Base-by-base conservation (phyloP, 345 rosid species). In the Draba incana region DNA sequence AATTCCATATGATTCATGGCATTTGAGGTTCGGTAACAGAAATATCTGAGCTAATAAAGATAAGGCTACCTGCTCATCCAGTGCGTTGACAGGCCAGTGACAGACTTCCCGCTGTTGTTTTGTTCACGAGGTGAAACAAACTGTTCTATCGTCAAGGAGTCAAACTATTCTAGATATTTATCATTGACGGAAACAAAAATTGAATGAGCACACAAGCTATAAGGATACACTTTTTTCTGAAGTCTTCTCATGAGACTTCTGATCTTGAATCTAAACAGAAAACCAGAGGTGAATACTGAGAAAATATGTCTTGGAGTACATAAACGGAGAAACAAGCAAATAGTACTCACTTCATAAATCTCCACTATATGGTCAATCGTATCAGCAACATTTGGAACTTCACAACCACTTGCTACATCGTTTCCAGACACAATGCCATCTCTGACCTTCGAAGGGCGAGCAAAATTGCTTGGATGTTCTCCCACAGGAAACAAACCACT, bases 341-440 rank as follows among this genome's bases (percentile, higher is more conserved):
- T 28, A 60, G 43, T 55, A 64, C 74, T 76, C 74, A 91, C 96
- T 90, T 87, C 88, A 74, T 87, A 87, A 35, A 96, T 84, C 84
- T 89, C 95, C 90, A 86, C 95, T 73, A 94, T 77, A 83, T 91
- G 92, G 84, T 91, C 99, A 74, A 91, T 94, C 24, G 85, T 87
- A 80, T 92, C 88, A 62, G 90, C 97, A 65, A 94, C 95, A 80
- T 91, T 95, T 35, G 97, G 90, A 80, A 81, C 83, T 74, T 77
- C 82, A 69, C 70, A 80, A 67, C 81, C 64, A 70, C 74, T 77
- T 78, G 84, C 91, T 46, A 43, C 79, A 62, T 62, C 66, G 52
- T 63, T 74, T 77, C 70, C 82, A 53, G 63, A 58, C 43, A 53
- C 78, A 50, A 58, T 69, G 57, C 62, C 75, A 30, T 66, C 81